Evolutionary conservation across 345 rosid species (phyloP), one percentile per base, ranked within the genome.

Genomic region (Aegle marmelos): DNA sequence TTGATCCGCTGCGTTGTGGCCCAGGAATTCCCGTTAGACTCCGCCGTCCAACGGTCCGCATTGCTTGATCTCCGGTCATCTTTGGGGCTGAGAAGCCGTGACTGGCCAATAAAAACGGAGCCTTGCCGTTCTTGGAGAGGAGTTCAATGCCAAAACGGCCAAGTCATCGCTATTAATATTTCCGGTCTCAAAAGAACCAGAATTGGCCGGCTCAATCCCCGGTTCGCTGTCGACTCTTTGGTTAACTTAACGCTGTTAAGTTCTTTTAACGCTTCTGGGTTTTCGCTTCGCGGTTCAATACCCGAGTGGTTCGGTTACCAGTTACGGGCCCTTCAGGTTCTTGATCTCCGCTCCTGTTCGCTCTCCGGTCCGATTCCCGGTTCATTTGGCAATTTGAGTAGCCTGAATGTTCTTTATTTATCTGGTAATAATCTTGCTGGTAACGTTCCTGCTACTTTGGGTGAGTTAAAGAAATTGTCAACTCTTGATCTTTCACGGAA

Each of bases 51-150:
- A 77, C 79, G 87, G 60, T 31, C 66, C 4, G 89, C 96, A 77
- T 78, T 92, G 84, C 88, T 87, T 67, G 78, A 79, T 34, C 94
- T 92, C 77, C 88, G 96, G 74, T 89, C 92, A 7, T 84, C 92
- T 33, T 80, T 91, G 70, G 96, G 96, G 53, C 78, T 92, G 57
- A 83, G 90, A 73, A 73, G 87, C 64, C 83, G 59, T 66, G 89
- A 90, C 63, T 92, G 96, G 96, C 96, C 96, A 14, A 74, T 73
- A 33, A 89, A 84, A 83, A 73, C 73, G 16, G 79, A 87, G 73
- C 96, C 92, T 5, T 92, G 96, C 80, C 36, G 37, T 34, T 62
- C 33, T 45, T 92, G 96, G 96, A 80, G n/a, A 0, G 96, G 96
- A 24, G 73, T 92, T 24, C 45, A 41, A 7, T 92, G 96, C 77